Base-by-base conservation (phyloP, 805 yeast species). In the Monosporozyma unispora region DNA sequence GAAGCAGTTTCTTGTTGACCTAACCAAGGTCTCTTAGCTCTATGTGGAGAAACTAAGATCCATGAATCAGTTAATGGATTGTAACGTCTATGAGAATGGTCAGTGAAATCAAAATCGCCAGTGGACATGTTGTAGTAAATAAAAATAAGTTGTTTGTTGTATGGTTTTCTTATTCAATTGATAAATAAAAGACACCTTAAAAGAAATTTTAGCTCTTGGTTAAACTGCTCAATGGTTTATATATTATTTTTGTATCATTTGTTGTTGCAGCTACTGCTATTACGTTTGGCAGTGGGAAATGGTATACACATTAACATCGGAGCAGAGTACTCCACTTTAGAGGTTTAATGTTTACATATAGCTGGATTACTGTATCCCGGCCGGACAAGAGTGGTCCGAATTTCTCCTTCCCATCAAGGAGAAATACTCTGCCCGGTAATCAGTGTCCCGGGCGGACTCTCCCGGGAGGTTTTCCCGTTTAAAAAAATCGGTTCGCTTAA, bases 21-120 rank as follows among this genome's bases (percentile, higher is more conserved):
- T 62, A 80, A 84, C 90, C 90, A 84, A 19, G 91, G 90, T 55
- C 91, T 72, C 63, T 82, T 81, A 28, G 88, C 79, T 50, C 90
- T 70, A 60, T 84, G 91, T 5, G 91, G 90, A 14, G 88, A 82
- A 46, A 84, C 83, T 46, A 84, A 70, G 23, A 84, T 80, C 79
- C 82, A 81, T n/a, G 75, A 65, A 48, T 78, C 77, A n/a, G 83
- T 74, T 53, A 84, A 72, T 3, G 87, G 88, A 57, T 84, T 84
- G 65, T 70, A 79, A 46, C 91, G 73, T 55, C 87, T 76, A 59
- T 84, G 90, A 1, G 87, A 77, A 55, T 78, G 76, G 56, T 78
- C 79, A 40, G 76, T 69, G 50, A 75, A 75, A 60, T 75, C 78
- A 54, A 78, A 77, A 22, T 51, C 46, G 45, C 50, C 53, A 19